Percentiles rank a stretch among this genome's conserved stretches.
phyloP scores from a whole-genome alignment of 148 eudicot genomes.

The Hydrangea macrophylla region DNA sequence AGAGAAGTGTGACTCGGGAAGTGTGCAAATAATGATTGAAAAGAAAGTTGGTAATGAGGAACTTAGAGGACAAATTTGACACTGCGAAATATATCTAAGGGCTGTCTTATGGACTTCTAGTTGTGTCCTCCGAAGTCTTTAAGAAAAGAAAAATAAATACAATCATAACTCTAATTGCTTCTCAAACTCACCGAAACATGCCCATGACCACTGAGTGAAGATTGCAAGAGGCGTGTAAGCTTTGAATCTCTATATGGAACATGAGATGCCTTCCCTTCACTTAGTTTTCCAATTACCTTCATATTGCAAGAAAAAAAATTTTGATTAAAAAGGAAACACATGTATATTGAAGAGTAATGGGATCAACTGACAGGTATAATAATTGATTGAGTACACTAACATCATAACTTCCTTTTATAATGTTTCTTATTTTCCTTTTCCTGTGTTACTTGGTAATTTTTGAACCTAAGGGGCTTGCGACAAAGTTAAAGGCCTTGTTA shows the following conservation, averaged over 20 bases:
- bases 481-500: no score
- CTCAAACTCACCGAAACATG: conserved; percentile 82
- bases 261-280: conserved; percentile 97
- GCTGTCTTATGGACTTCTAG: background rate
- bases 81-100: no score
- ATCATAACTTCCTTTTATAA: background rate
- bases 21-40: background rate
- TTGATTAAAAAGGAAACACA: conserved; percentile 2
- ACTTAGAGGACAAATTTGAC: background rate
- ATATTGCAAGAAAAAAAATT: conserved; percentile 17
- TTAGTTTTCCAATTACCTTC: conserved; percentile 96
- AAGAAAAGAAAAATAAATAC: no score
- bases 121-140: no score
- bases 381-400: background rate
- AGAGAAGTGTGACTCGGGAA: background rate
- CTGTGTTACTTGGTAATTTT: background rate
- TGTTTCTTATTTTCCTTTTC: background rate
- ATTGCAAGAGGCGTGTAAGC: conserved; percentile 91
- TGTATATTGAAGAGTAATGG: background rate
- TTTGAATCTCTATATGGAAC: conserved; percentile 96
- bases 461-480: conserved; percentile 9
- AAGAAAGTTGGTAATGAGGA: background rate
- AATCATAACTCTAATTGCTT: conserved; percentile 2
- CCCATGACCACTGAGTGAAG: conserved; percentile 94
- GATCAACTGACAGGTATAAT: background rate